Conservation (phyloP, 176 grass and related monocot genomes). For the Eleusine indica region DNA sequence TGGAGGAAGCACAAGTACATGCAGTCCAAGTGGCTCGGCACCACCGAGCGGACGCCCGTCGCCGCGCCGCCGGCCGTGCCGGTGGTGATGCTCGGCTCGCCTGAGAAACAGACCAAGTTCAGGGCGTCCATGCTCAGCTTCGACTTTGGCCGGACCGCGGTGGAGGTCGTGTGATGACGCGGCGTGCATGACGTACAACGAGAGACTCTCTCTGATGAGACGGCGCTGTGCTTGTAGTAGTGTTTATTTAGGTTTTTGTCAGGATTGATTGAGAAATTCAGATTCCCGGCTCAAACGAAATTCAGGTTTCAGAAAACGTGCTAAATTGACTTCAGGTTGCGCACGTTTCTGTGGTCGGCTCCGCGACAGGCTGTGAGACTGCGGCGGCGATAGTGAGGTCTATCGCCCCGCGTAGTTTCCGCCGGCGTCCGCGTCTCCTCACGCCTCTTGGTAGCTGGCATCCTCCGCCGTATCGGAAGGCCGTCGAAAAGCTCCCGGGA, state of each 20-base stretch:
- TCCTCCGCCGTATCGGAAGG: too few species aligned
- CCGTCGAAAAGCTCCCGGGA: too few species aligned
- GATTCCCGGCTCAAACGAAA: neutral
- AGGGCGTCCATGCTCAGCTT: slow-evolving; percentile 89
- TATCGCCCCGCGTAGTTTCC: too few species aligned
- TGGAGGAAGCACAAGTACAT: slow-evolving; percentile 98
- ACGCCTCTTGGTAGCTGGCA: too few species aligned
- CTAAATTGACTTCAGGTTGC: neutral
- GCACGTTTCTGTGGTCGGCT: neutral
- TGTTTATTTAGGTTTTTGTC: slow-evolving; percentile 26
- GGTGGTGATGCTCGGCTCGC: slow-evolving; percentile 17
- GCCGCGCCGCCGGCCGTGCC: neutral
- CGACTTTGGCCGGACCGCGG: slow-evolving; percentile 54
- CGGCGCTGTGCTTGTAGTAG: neutral
- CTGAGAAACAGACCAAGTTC: slow-evolving; percentile 60
- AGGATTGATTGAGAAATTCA: slow-evolving; percentile 2
- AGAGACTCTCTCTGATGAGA: neutral
- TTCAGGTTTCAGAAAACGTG: neutral
- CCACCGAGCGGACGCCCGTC: slow-evolving; percentile 42
- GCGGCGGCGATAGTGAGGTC: too few species aligned
- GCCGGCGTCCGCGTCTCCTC: too few species aligned
- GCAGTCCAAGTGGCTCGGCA: slow-evolving; percentile 84
- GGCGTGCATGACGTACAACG: neutral
- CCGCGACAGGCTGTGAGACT: too few species aligned
- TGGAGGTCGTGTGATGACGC: slow-evolving; percentile 47